A percentile compares a stretch with the other conserved stretches of the same genome.
Conservation (phyloP, 768 basidiomycete genomes). For the Kwoniella shandongensis region DNA sequence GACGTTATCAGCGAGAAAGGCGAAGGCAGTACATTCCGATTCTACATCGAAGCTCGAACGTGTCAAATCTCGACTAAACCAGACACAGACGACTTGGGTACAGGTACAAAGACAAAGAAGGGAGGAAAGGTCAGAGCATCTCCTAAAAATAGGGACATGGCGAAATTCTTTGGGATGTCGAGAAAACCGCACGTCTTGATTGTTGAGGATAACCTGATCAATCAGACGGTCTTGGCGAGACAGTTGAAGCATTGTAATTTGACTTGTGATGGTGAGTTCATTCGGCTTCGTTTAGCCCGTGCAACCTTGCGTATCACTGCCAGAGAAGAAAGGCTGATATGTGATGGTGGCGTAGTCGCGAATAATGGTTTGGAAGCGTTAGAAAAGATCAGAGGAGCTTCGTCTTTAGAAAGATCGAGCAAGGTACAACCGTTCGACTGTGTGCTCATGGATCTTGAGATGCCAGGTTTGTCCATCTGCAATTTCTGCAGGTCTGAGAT, state of each 20-base stretch:
- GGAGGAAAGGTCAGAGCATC: not conserved
- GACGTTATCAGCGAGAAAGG: slow-evolving; percentile 54
- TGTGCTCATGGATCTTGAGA: slow-evolving; percentile 48
- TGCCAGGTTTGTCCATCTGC: slow-evolving; percentile 44
- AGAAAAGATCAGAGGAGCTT: slow-evolving; percentile 40
- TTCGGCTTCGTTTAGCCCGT: no score
- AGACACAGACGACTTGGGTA: not conserved
- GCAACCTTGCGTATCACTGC: no score
- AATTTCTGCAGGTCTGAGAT: no score
- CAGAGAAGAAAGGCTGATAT: slow-evolving; percentile 6
- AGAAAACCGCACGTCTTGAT: slow-evolving; percentile 39
- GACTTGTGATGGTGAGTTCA: slow-evolving; percentile 41
- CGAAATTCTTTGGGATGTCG: slow-evolving; percentile 2
- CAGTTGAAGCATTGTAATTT: slow-evolving; percentile 48
- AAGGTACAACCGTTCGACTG: slow-evolving; percentile 40
- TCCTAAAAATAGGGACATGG: slow-evolving; percentile 4
- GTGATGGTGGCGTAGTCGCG: slow-evolving; percentile 20
- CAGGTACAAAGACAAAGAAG: not conserved
- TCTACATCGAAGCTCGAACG: slow-evolving; percentile 51
- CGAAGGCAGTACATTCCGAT: slow-evolving; percentile 55
- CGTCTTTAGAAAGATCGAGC: slow-evolving; percentile 6
- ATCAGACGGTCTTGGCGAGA: slow-evolving; percentile 46
- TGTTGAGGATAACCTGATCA: slow-evolving; percentile 51
- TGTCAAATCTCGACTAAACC: slow-evolving; percentile 1
- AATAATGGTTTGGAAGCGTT: slow-evolving; percentile 49